phyloP scores from a whole-genome alignment of 1,284 basidiomycete genomes.

The Inonotus obliquus region DNA sequence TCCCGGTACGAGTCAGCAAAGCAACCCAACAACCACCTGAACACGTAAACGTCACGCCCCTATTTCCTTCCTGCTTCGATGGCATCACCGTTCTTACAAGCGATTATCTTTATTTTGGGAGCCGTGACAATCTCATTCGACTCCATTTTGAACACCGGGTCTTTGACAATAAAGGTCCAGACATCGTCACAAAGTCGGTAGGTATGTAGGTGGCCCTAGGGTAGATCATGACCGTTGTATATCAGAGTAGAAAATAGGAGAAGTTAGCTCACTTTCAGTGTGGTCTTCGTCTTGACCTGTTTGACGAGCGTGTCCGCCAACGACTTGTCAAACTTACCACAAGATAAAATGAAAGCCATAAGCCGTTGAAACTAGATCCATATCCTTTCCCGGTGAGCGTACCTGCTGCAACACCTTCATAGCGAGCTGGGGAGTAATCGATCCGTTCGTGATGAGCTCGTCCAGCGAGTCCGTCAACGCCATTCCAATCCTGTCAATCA shows the following conservation, averaged over 20 bases:
- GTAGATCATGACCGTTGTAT: not conserved
- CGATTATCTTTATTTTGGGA: constrained; percentile 89
- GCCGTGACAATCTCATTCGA: constrained; percentile 76
- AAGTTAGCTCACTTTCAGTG: constrained; percentile 63
- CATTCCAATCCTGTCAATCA: constrained; percentile 78
- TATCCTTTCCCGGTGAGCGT: not conserved
- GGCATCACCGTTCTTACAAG: constrained; percentile 89
- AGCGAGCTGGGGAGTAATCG: constrained; percentile 95
- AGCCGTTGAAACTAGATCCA: constrained; percentile 20
- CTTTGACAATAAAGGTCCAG: constrained; percentile 94
- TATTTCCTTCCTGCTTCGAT: constrained; percentile 72
- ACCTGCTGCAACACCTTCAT: constrained; percentile 98
- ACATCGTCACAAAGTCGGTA: constrained; percentile 96
- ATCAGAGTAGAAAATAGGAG: not conserved
- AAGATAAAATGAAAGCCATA: not conserved
- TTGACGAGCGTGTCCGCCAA: constrained; percentile 87
- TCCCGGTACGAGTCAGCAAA: not conserved
- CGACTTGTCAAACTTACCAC: constrained; percentile 85
- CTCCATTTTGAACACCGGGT: constrained; percentile 93
- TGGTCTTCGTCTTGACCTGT: constrained; percentile 89
- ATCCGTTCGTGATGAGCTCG: constrained; percentile 95
- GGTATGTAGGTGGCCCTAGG: constrained; percentile 82
- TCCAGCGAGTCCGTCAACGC: constrained; percentile 98
- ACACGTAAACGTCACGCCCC: not conserved
- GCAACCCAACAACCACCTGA: not conserved